These are phyloP conservation scores for Raddia distichophylla DNA, from an alignment of 176 grass and related monocot genomes.

Conservation along the genomic window DNA sequence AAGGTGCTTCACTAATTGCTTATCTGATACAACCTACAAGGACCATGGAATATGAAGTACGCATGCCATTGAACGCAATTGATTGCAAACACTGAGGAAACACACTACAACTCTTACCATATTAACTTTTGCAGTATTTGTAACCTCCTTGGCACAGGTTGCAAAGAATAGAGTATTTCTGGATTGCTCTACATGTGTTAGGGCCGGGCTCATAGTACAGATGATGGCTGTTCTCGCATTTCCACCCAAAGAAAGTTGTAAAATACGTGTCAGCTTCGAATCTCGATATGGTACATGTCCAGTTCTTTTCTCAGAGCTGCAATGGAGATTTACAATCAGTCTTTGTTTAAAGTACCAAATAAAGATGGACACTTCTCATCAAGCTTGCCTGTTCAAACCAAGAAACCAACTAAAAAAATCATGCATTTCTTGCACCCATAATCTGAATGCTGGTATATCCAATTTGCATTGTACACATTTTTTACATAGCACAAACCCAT, in stretches of 20 bases:
- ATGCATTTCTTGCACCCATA: conserved; percentile 5
- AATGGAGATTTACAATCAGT: conserved; percentile 41
- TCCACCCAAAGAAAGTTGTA: conserved; percentile 93
- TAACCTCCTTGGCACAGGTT: conserved; percentile 91
- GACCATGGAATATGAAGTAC: conserved; percentile 29
- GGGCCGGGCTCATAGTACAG: conserved; percentile 95
- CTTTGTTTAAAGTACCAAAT: conserved; percentile 21
- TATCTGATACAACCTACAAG: conserved; percentile 87
- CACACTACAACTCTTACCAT: conserved; percentile 58
- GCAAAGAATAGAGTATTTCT: conserved; percentile 95
- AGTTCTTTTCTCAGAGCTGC: conserved; percentile 76
- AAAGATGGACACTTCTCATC: background rate
- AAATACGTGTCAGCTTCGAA: conserved; percentile 92
- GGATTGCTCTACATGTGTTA: conserved; percentile 87
- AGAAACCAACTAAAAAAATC: background rate
- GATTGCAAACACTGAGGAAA: background rate
- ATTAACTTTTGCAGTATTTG: conserved; percentile 92
- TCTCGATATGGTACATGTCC: conserved; percentile 92
- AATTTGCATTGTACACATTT: background rate
- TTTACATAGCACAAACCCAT: conserved; percentile 14
- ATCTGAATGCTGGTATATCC: conserved; percentile 13
- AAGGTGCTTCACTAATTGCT: conserved; percentile 87
- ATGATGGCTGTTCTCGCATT: conserved; percentile 98
- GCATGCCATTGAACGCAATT: background rate
- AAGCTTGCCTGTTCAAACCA: conserved; percentile 13